Conservation (phyloP, 371 early-diverging fungal species). For the Mortierella sp. region DNA sequence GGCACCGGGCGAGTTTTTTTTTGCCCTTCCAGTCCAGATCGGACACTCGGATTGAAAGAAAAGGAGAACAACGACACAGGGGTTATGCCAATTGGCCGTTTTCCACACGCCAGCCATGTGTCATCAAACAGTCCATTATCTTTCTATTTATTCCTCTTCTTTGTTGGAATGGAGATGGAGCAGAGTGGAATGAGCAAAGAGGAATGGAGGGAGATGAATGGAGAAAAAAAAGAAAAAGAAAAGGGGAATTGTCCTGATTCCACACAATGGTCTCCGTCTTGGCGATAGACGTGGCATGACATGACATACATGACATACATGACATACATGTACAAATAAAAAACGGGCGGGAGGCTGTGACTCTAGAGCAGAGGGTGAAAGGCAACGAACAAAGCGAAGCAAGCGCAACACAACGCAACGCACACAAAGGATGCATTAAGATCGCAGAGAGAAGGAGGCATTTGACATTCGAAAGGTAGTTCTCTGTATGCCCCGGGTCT, state of each 20-base stretch:
- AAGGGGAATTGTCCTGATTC: background rate
- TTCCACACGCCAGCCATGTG: background rate
- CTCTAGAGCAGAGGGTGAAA: background rate
- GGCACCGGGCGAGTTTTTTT: background rate
- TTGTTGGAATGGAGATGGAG: background rate
- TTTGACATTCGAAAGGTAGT: background rate
- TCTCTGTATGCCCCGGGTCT: slow-evolving; percentile 8
- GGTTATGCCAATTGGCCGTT: slow-evolving; percentile 1
- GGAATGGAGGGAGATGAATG: background rate
- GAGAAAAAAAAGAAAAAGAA: background rate
- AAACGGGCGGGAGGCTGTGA: slow-evolving; percentile 6
- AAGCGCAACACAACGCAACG: background rate
- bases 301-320: background rate
- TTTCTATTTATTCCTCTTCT: background rate
- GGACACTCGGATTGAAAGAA: background rate
- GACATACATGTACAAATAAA: background rate
- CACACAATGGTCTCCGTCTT: background rate
- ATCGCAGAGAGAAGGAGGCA: background rate
- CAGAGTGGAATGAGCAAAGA: background rate
- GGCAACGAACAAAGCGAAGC: background rate
- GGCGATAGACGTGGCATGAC: no score
- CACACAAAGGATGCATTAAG: background rate
- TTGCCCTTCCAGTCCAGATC: background rate
- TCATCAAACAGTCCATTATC: background rate
- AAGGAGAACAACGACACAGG: background rate